phyloP scores from a whole-genome alignment of 2,329 filamentous ascomycete genomes.

The Taxawa tesnikishii region DNA sequence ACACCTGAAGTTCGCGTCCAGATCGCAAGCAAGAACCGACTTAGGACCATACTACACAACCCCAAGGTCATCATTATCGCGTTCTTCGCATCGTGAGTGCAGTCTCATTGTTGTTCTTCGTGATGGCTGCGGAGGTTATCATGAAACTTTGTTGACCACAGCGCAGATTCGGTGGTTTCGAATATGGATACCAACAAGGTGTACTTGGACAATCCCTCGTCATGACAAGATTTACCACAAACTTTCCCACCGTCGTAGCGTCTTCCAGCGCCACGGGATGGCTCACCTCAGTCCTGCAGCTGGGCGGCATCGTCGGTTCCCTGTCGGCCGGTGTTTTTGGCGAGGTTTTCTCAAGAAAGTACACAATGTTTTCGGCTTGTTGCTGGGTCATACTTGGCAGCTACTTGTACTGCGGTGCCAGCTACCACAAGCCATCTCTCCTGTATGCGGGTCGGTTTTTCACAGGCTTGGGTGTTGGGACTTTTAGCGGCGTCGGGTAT shows the following conservation, averaged over 20 bases:
- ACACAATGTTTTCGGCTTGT: slow-evolving; percentile 53
- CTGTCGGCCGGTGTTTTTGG: slow-evolving; percentile 59
- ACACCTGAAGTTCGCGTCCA: not conserved
- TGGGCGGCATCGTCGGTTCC: slow-evolving; percentile 66
- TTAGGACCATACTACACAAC: not conserved
- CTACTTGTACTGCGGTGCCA: slow-evolving; percentile 52
- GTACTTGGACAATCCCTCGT: not conserved
- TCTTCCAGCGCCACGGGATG: slow-evolving; percentile 32
- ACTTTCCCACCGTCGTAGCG: slow-evolving; percentile 4
- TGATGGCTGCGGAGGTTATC: no score
- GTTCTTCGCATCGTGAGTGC: not conserved
- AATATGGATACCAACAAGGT: slow-evolving; percentile 1
- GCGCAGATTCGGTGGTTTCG: not conserved
- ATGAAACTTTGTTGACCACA: no score
- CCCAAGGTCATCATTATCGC: not conserved
- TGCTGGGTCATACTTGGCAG: slow-evolving; percentile 60
- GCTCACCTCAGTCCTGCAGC: slow-evolving; percentile 48
- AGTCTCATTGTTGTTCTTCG: no score
- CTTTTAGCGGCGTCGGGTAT: slow-evolving; percentile 55
- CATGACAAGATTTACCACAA: not conserved
- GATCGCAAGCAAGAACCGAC: not conserved
- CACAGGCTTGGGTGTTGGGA: slow-evolving; percentile 56
- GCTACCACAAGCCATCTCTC: slow-evolving; percentile 41
- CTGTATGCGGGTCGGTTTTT: slow-evolving; percentile 62
- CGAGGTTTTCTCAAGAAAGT: slow-evolving; percentile 58